Percentiles rank a stretch among this genome's conserved stretches.
Conservation (phyloP, 768 basidiomycete species). For the Thelephora ganbajun region DNA sequence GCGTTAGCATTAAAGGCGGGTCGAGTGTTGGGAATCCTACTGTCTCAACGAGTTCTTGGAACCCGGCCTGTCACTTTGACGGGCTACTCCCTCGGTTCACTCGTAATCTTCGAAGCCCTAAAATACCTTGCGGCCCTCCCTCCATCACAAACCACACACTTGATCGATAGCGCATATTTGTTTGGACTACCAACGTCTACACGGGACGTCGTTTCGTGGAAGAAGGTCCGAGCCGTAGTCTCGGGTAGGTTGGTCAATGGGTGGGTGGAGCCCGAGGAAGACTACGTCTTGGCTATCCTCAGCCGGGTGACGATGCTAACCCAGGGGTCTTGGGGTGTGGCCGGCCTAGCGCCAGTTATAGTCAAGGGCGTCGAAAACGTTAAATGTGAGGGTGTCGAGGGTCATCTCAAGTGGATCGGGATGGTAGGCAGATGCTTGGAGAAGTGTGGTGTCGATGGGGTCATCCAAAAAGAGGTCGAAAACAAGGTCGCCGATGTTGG, state of each 20-base stretch:
- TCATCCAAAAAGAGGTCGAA: conserved; percentile 23
- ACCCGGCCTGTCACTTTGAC: conserved; percentile 38
- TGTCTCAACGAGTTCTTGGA: conserved; percentile 36
- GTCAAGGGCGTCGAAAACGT: conserved; percentile 41
- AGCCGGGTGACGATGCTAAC: conserved; percentile 25
- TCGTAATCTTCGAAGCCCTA: conserved; percentile 44
- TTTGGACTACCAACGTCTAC: conserved; percentile 36
- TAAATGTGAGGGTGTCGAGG: conserved; percentile 30
- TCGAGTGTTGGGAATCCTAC: conserved; percentile 35
- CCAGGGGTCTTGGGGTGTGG: conserved; percentile 30
- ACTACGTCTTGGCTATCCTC: conserved; percentile 41
- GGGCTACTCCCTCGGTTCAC: conserved; percentile 43
- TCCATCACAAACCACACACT: conserved; percentile 27
- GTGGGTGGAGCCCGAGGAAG: conserved; percentile 25
- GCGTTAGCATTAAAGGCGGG: conserved; percentile 40
- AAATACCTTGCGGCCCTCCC: conserved; percentile 30
- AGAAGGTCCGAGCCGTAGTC: conserved; percentile 31
- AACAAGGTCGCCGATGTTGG: conserved; percentile 19
- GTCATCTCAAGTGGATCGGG: conserved; percentile 35
- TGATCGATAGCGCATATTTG: conserved; percentile 41
- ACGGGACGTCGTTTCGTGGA: conserved; percentile 25
- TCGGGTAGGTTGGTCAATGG: conserved; percentile 41
- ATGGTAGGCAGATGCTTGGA: conserved; percentile 33
- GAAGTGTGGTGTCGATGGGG: conserved; percentile 24
- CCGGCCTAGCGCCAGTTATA: conserved; percentile 33